A percentile compares a stretch with the other conserved stretches of the same genome.
Evolutionary conservation across 345 rosid species (phyloP).

Genomic region (Cardamine occulta): DNA sequence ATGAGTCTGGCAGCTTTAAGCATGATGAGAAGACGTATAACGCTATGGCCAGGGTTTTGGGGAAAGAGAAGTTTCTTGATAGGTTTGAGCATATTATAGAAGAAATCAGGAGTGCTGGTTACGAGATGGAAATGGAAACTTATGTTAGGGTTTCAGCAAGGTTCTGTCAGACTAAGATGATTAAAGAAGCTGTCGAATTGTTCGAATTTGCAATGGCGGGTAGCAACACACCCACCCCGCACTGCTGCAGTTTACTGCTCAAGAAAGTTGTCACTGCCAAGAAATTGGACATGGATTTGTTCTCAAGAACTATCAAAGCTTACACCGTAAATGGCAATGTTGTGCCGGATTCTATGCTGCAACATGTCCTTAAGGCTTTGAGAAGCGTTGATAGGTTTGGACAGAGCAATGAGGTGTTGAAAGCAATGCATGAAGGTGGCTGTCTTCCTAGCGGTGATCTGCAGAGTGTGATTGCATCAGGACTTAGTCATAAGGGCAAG

Average conservation of each 20-base stretch:
- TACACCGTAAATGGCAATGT: constrained; percentile 57
- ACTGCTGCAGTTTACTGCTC: constrained; percentile 46
- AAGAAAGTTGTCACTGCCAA: constrained; percentile 66
- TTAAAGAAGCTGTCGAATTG: constrained; percentile 35
- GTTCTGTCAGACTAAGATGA: constrained; percentile 42
- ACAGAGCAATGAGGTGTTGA: constrained; percentile 67
- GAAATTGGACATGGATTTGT: constrained; percentile 62
- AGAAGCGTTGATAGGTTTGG: constrained; percentile 65
- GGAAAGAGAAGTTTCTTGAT: constrained; percentile 79
- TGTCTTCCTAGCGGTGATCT: constrained; percentile 48
- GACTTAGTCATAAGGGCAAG: constrained; percentile 60
- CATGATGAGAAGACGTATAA: constrained; percentile 69
- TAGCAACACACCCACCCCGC: constrained; percentile 59
- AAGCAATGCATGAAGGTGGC: constrained; percentile 67
- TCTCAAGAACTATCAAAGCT: constrained; percentile 64
- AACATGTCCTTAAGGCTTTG: constrained; percentile 68
- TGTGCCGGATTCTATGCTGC: constrained; percentile 60
- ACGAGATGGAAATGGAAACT: constrained; percentile 74
- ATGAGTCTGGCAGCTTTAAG: constrained; percentile 60
- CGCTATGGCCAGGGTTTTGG: constrained; percentile 72
- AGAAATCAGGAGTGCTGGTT: constrained; percentile 60
- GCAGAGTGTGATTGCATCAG: constrained; percentile 61
- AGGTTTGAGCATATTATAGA: constrained; percentile 72
- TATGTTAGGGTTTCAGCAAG: constrained; percentile 51
- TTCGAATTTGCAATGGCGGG: constrained; percentile 67